Percentiles rank a stretch among this genome's conserved stretches.
These are phyloP conservation scores for Mycena galericulata DNA, from an alignment of 768 basidiomycete species.

Conservation along the genomic window DNA sequence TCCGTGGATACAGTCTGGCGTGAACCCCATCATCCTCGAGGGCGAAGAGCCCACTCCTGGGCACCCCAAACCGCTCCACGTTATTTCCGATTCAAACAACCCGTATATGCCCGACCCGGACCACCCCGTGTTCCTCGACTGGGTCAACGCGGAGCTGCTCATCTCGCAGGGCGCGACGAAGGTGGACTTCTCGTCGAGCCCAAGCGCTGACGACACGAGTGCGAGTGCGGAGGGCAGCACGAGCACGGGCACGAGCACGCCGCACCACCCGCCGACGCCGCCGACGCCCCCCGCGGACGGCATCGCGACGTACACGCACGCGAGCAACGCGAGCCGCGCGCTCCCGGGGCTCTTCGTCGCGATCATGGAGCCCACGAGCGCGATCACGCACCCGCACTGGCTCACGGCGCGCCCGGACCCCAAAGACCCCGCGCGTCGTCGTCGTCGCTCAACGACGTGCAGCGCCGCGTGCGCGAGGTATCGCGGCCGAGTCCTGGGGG, in stretches of 20 bases:
- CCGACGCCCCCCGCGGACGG: constrained; percentile 37
- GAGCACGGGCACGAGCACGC: constrained; percentile 1
- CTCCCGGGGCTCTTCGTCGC: constrained; percentile 64
- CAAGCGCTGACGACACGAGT: constrained; percentile 6
- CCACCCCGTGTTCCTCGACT: constrained; percentile 68
- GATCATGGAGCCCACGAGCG: constrained; percentile 71
- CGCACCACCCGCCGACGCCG: constrained; percentile 32
- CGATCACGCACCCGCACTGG: constrained; percentile 57
- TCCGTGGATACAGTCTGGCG: constrained; percentile 64
- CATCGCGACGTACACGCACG: constrained; percentile 65
- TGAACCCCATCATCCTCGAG: constrained; percentile 48
- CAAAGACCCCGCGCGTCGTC: constrained; percentile 40
- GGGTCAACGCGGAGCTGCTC: constrained; percentile 89
- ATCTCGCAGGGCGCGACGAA: constrained; percentile 64
- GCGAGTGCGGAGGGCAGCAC: constrained; percentile 21
- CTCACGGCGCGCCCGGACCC: constrained; percentile 53
- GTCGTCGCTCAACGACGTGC: constrained; percentile 30
- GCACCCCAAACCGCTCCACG: constrained; percentile 53
- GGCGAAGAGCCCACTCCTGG: constrained; percentile 39
- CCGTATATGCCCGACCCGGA: constrained; percentile 60
- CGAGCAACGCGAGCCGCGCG: constrained; percentile 61
- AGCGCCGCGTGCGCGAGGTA: constrained; percentile 33
- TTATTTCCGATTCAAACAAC: constrained; percentile 53
- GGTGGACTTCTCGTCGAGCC: constrained; percentile 44
- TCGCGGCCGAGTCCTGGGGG: constrained; percentile 21